Evolutionary conservation across 73 alveolate genomes (phyloP).

Genomic region (Paramecium octaurelia): DNA sequence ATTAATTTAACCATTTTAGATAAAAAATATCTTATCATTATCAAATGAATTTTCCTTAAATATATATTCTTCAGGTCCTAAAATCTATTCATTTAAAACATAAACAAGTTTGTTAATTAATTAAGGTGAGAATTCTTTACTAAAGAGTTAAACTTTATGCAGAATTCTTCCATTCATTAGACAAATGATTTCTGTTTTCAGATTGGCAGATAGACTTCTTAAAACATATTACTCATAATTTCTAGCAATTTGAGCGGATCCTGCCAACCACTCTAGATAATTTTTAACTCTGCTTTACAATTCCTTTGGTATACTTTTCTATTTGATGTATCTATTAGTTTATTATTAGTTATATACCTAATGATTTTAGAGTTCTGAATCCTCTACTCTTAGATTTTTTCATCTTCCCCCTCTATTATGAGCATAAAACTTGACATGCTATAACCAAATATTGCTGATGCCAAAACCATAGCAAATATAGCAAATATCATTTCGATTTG

Average conservation of each 20-base stretch:
- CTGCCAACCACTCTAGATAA: conserved; percentile 61
- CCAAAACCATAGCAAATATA: conserved; percentile 34
- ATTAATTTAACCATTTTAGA: conserved; percentile 45
- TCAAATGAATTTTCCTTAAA: conserved; percentile 52
- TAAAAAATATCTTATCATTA: conserved; percentile 59
- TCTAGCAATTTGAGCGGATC: conserved; percentile 13
- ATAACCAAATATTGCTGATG: conserved; percentile 41
- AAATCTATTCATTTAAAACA: conserved; percentile 40
- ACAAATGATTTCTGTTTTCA: conserved; percentile 34
- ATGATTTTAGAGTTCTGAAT: conserved; percentile 30
- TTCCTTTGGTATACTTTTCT: conserved; percentile 53
- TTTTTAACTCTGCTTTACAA: conserved; percentile 56
- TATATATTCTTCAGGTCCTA: conserved; percentile 59
- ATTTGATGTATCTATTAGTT: neutral
- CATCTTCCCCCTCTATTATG: conserved; percentile 19
- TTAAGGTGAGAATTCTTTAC: neutral
- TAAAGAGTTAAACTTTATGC: neutral
- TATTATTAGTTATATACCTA: neutral
- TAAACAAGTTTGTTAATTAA: neutral
- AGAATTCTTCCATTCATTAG: conserved; percentile 25
- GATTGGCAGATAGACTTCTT: conserved; percentile 14
- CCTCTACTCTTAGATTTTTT: neutral
- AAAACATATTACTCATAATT: neutral
- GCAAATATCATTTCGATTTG: conserved; percentile 51
- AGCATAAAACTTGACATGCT: conserved; percentile 37